A percentile compares a stretch with the other conserved stretches of the same genome.
phyloP scores from a whole-genome alignment of 2,329 filamentous ascomycete genomes.

The Triangularia verruculosa region DNA sequence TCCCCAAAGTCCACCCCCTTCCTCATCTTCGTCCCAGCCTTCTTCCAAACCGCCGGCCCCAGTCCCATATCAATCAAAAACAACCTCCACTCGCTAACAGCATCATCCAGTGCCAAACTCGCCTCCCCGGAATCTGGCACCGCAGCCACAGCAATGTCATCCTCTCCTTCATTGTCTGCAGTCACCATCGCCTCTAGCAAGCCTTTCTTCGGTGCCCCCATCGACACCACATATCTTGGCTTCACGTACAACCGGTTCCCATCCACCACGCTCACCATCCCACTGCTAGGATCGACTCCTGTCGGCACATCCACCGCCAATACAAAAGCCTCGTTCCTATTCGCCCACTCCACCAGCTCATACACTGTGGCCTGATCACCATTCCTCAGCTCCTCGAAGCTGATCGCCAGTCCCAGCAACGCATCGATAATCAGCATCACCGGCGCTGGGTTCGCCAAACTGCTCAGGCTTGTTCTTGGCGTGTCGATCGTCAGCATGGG shows the following conservation, averaged over 20 bases:
- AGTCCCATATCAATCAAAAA: slow-evolving; percentile 87
- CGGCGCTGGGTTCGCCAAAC: slow-evolving; percentile 55
- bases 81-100: slow-evolving; percentile 63
- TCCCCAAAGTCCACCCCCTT: slow-evolving; percentile 86
- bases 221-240: slow-evolving; percentile 76
- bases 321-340: slow-evolving; percentile 77
- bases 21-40: slow-evolving; percentile 75
- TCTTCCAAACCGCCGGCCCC: slow-evolving; percentile 77
- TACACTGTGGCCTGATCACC: slow-evolving; percentile 81
- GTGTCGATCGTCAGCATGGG: slow-evolving; percentile 38
- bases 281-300: slow-evolving; percentile 77
- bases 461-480: slow-evolving; percentile 32
- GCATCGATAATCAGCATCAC: slow-evolving; percentile 86
- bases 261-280: slow-evolving; percentile 64
- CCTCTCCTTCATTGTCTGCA: slow-evolving; percentile 50
- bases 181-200: slow-evolving; percentile 72
- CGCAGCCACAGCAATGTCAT: slow-evolving; percentile 35
- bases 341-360: slow-evolving; percentile 90
- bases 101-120: slow-evolving; percentile 42
- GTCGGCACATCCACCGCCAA: slow-evolving; percentile 89
- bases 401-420: slow-evolving; percentile 78
- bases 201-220: slow-evolving; percentile 84
- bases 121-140: slow-evolving; percentile 24
- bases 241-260: slow-evolving; percentile 76
- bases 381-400: slow-evolving; percentile 82